phyloP scores from a whole-genome alignment of 257 asterid genomes.

The Ocimum tenuiflorum region DNA sequence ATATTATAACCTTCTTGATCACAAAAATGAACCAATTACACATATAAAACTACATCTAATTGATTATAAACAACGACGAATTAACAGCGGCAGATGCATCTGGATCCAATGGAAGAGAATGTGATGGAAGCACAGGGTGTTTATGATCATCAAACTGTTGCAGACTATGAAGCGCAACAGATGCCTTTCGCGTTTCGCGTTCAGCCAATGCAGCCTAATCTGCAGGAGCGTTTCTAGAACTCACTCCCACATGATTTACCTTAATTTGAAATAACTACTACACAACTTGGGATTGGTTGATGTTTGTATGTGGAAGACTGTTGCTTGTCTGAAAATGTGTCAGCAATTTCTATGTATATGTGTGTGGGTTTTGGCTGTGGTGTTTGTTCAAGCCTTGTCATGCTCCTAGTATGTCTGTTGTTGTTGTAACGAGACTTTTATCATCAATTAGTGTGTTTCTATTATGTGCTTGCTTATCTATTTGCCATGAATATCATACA shows the following conservation, averaged over 20 bases:
- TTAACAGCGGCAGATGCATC: constrained; percentile 60
- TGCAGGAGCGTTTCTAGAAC: constrained; percentile 51
- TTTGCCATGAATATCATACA: background rate
- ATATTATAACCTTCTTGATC: background rate
- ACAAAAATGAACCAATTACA: too few relatives aligned
- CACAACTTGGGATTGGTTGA: background rate
- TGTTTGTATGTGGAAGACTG: background rate
- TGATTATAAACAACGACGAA: too few relatives aligned
- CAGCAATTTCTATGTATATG: background rate
- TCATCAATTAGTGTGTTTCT: constrained; percentile 13
- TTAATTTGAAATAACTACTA: background rate
- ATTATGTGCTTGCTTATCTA: background rate
- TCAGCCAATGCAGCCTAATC: constrained; percentile 77
- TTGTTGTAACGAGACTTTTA: background rate
- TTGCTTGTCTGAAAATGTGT: background rate
- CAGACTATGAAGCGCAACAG: constrained; percentile 43
- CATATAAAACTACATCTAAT: too few relatives aligned
- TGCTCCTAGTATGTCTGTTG: background rate
- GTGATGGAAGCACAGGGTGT: constrained; percentile 46
- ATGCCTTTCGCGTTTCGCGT: constrained; percentile 63
- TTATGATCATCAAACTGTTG: constrained; percentile 40
- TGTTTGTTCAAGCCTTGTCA: constrained; percentile 1
- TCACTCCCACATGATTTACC: background rate
- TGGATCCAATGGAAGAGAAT: constrained; percentile 51
- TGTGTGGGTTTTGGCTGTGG: background rate